Conservation (phyloP, 192 early-diverging fungal genomes). For the Radiomyces spectabilis region DNA sequence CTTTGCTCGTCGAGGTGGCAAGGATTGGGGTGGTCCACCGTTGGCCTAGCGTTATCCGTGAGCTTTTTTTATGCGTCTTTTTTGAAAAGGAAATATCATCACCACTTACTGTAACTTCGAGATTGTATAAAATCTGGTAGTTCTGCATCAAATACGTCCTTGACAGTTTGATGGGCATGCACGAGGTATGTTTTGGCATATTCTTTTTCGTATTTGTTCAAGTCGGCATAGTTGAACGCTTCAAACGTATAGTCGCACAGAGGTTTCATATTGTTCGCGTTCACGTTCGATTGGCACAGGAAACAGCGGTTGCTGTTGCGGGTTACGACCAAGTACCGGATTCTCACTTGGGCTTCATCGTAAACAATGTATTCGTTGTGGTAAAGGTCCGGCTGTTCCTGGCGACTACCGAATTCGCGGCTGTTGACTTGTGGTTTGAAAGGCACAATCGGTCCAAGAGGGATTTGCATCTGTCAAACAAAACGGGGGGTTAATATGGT, state of each 20-base stretch:
- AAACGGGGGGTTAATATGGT: neutral
- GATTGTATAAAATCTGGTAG: constrained; percentile 1
- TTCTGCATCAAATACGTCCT: constrained; percentile 14
- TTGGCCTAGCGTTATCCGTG: neutral
- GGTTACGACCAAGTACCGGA: constrained; percentile 51
- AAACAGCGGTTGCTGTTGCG: constrained; percentile 11
- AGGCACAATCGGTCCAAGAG: constrained; percentile 43
- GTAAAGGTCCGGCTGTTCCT: constrained; percentile 33
- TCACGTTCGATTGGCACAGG: neutral
- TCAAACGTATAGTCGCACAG: constrained; percentile 2
- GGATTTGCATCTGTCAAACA: constrained; percentile 21
- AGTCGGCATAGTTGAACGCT: neutral
- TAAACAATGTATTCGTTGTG: constrained; percentile 84
- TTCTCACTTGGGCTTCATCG: constrained; percentile 57
- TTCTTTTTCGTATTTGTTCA: constrained; percentile 14
- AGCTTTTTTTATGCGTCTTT: neutral
- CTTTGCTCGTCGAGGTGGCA: neutral
- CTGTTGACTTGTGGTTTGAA: constrained; percentile 23
- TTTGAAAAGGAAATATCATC: neutral
- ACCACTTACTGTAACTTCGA: constrained; percentile 12
- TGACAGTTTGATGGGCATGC: neutral
- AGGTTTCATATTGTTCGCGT: neutral
- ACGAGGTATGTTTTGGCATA: constrained; percentile 3
- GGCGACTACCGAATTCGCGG: neutral
- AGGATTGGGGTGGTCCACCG: neutral